Conservation (phyloP, 768 basidiomycete species). For the Fomitopsis serialis region DNA sequence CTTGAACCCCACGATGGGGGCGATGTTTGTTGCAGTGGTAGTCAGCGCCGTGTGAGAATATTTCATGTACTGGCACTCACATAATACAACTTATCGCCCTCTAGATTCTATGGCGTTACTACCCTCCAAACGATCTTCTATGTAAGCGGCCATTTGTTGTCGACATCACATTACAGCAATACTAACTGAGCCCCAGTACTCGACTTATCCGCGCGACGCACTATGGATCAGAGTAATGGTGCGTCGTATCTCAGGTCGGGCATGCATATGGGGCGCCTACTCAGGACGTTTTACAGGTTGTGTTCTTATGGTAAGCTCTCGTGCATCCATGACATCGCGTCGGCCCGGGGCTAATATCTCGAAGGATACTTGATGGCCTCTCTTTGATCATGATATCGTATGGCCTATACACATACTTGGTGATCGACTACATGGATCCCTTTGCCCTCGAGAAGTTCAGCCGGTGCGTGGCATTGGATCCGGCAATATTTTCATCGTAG, state of each 20-base stretch:
- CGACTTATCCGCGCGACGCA: not conserved
- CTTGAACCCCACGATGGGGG: not conserved
- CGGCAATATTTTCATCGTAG: not conserved
- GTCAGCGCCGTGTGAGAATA: not conserved
- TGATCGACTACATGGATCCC: not conserved
- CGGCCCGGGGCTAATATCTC: not conserved
- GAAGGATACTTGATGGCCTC: not conserved
- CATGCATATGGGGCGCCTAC: no score
- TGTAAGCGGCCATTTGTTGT: not conserved
- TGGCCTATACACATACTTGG: not conserved
- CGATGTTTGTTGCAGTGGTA: not conserved
- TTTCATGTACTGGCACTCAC: not conserved
- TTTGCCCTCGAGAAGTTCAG: not conserved
- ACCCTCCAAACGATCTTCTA: not conserved
- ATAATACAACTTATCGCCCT: not conserved
- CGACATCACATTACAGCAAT: no score
- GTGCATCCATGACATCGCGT: no score
- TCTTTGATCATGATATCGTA: not conserved
- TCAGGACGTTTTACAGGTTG: not conserved
- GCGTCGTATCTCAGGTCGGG: not conserved
- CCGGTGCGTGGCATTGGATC: not conserved
- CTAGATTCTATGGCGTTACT: conserved; percentile 1
- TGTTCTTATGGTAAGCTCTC: not conserved
- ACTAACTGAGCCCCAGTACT: not conserved
- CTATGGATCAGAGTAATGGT: not conserved